Percentiles rank a stretch among this genome's conserved stretches.
Evolutionary conservation across 2,329 filamentous ascomycete genomes (phyloP).

Genomic region (Botrytis fabae): DNA sequence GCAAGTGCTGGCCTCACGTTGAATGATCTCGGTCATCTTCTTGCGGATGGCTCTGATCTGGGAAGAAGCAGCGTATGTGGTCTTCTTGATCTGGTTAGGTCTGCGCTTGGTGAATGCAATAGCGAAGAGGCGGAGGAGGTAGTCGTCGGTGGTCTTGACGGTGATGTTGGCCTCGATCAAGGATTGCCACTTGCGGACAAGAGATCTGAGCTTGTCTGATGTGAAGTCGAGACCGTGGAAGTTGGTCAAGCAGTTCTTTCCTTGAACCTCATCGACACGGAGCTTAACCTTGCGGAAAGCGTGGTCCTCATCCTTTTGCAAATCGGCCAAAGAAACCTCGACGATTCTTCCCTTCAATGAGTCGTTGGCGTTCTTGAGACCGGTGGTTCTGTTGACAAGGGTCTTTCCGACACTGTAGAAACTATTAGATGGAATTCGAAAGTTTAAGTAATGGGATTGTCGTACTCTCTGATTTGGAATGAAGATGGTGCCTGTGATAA

Average conservation of each 20-base stretch:
- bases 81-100: conserved; percentile 99
- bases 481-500: conserved; percentile 77
- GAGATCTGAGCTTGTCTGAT: conserved; percentile 98
- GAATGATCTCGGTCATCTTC: conserved; percentile 99
- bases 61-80: conserved; percentile 94
- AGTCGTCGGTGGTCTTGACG: conserved; percentile 99
- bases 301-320: conserved; percentile 99
- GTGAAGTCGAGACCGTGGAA: conserved; percentile 99
- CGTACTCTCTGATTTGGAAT: conserved; percentile 93
- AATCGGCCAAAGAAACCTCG: conserved; percentile 97
- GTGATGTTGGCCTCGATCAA: conserved; percentile 99
- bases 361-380: conserved; percentile 99
- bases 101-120: conserved; percentile 99
- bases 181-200: conserved; percentile 99
- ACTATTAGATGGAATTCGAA: conserved; percentile 41
- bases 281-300: conserved; percentile 99
- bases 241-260: conserved; percentile 99
- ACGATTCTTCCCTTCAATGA: conserved; percentile 98
- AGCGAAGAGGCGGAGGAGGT: conserved; percentile 97
- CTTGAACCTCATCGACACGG: conserved; percentile 96
- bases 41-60: conserved; percentile 98
- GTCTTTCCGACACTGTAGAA: conserved; percentile 92
- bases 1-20: conserved; percentile 91
- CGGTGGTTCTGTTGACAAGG: conserved; percentile 97
- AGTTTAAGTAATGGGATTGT: conserved; percentile 25